Evolutionary conservation across 176 grass and related monocot species (phyloP), one percentile per base, ranked within the genome.

Genomic region (Luzula sylvatica): DNA sequence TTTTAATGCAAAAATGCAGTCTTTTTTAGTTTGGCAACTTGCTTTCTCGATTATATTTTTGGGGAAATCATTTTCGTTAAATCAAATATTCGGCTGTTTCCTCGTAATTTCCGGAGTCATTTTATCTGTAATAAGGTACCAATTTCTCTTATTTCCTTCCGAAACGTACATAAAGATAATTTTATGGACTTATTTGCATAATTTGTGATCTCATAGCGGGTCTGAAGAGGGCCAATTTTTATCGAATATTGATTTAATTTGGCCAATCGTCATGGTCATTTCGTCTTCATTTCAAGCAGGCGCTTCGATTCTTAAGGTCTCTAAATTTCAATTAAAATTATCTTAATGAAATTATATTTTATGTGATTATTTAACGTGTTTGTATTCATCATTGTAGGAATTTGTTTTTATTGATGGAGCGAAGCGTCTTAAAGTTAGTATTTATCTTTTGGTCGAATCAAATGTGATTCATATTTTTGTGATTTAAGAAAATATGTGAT

Each of bases 1-100:
- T 47, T 54, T 42, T 72, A 35, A 43, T 20, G 53, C 3, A 42
- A 11, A 78, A 40, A 57, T 86, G 70, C 84, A 89, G 90, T 86
- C 90, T 44, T 96, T 96, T 70, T 74, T 96, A 57, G 80, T 89
- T 28, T 96, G 81, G 84, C 90, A 96, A 75, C 80, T 89, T 71
- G 60, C 76, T 52, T 86, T 96, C 69, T 96, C 81, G 70, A 66
- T 56, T 8, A 7, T 96, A 28, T 50, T 96, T 64, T 76, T 96
- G 74, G 57, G 29, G 66, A 89, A 75, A 58, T 82, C 39, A 0
- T 96, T 82, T 21, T 74, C 74, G 17, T 13, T 76, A 26, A 86
- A 68, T 43, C 84, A 89, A 76, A 55, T 86, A 9, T 51, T 74
- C 50, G 81, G 90, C 66, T 96, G 81, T 55, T 61, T 82, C 35